Evolutionary conservation across 192 early-diverging fungal genomes (phyloP).

Genomic region (Podila minutissima): DNA sequence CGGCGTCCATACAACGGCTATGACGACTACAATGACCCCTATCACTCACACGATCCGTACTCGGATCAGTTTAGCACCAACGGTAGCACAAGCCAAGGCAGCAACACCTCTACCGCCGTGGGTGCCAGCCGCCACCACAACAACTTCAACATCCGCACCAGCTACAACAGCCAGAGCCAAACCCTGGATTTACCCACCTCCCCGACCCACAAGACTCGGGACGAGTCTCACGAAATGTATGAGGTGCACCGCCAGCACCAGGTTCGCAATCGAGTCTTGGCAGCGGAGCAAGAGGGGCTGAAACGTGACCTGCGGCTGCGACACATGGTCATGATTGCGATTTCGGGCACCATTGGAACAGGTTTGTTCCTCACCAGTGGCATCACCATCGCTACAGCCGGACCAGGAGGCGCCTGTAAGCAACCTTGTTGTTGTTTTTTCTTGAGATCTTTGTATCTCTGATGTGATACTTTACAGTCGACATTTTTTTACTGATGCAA

Average conservation of each 20-base stretch:
- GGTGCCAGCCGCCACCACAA: not conserved
- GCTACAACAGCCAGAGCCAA: not conserved
- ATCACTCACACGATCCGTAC: too few species aligned
- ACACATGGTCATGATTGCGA: constrained; percentile 78
- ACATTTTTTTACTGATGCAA: not conserved
- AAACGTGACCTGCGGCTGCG: constrained; percentile 66
- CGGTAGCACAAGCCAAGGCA: too few species aligned
- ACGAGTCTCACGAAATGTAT: constrained; percentile 17
- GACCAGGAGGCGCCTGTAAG: constrained; percentile 73
- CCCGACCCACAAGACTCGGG: constrained; percentile 5
- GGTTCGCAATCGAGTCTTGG: constrained; percentile 9
- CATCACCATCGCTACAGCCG: constrained; percentile 75
- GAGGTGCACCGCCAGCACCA: constrained; percentile 27
- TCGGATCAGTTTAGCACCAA: too few species aligned
- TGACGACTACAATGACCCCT: too few species aligned
- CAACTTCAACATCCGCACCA: constrained; percentile 3
- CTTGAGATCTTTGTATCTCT: not conserved
- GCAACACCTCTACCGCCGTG: too few species aligned
- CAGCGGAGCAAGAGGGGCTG: constrained; percentile 51
- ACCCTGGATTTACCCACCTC: not conserved
- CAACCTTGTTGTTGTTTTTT: not conserved
- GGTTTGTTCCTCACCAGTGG: constrained; percentile 88
- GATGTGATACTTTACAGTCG: not conserved
- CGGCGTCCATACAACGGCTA: not conserved
- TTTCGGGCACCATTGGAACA: constrained; percentile 84